Evolutionary conservation across 148 eudicot species (phyloP).

Genomic region (Silene latifolia): DNA sequence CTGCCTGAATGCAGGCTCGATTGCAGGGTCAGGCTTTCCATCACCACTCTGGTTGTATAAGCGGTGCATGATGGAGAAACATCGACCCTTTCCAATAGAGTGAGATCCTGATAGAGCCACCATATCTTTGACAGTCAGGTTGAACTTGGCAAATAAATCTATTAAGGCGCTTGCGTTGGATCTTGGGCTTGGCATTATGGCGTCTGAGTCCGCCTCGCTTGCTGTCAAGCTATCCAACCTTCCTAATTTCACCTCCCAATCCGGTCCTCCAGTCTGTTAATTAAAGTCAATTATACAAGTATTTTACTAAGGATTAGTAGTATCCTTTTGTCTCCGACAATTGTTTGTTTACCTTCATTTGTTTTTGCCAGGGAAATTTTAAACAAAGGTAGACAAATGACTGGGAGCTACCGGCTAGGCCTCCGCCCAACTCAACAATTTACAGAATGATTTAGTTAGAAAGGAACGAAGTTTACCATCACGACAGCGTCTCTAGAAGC

Average conservation of each 20-base stretch:
- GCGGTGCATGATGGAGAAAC: slow-evolving; percentile 71
- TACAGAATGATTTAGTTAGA: background rate
- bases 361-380: too few relatives aligned
- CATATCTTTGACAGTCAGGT: slow-evolving; percentile 60
- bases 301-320: too few relatives aligned
- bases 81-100: slow-evolving; percentile 79
- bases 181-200: slow-evolving; percentile 96
- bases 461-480: slow-evolving; percentile 38
- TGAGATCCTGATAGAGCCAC: slow-evolving; percentile 96
- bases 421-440: background rate
- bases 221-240: slow-evolving; percentile 79
- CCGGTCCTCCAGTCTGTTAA: slow-evolving; percentile 82
- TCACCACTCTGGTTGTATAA: slow-evolving; percentile 90
- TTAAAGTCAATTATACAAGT: background rate
- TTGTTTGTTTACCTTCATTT: too few relatives aligned
- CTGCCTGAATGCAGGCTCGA: slow-evolving; percentile 48
- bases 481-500: slow-evolving; percentile 87
- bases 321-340: too few relatives aligned
- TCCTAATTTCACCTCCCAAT: slow-evolving; percentile 87
- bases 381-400: too few relatives aligned
- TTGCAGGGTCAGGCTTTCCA: slow-evolving; percentile 71
- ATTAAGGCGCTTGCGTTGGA: slow-evolving; percentile 58
- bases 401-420: too few relatives aligned
- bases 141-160: slow-evolving; percentile 49
- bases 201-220: slow-evolving; percentile 67